A percentile compares a stretch with the other conserved stretches of the same genome.
These are phyloP conservation scores for Urostyla sp. DNA, from an alignment of 73 alveolate genomes.

Conservation along the genomic window DNA sequence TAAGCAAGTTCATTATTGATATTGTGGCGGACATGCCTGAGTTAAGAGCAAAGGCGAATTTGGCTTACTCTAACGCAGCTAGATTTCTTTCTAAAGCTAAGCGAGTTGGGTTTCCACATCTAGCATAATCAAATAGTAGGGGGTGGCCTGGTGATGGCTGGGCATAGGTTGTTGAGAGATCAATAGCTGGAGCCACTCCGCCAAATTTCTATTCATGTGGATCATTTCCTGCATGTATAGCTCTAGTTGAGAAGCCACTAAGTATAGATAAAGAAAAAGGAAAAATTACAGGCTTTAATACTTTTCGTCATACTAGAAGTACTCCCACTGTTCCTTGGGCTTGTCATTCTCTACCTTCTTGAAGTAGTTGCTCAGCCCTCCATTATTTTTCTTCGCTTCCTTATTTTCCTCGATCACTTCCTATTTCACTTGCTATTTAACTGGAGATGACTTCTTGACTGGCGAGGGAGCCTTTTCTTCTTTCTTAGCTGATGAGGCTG, in stretches of 20 bases:
- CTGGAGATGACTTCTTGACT: neutral
- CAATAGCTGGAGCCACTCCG: conserved; percentile 89
- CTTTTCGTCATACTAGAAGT: neutral
- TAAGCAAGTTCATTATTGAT: conserved; percentile 58
- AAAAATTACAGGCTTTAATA: no score
- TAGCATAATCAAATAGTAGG: conserved; percentile 73
- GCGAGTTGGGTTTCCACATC: conserved; percentile 91
- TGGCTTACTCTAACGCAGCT: conserved; percentile 85
- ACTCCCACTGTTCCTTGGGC: neutral
- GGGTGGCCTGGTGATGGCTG: conserved; percentile 59
- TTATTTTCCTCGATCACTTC: neutral
- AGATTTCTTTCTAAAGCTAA: conserved; percentile 82
- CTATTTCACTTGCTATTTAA: neutral
- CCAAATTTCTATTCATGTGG: conserved; percentile 83
- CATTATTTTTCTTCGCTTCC: neutral
- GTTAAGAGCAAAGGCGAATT: conserved; percentile 79
- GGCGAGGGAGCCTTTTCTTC: neutral
- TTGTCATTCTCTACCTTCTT: neutral
- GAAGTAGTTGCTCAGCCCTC: neutral
- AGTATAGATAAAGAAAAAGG: neutral
- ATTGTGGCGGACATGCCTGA: conserved; percentile 87
- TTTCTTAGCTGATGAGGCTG: neutral
- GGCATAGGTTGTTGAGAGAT: conserved; percentile 83
- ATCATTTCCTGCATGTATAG: conserved; percentile 84
- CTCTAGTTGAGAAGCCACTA: conserved; percentile 78